Base-by-base conservation (phyloP, 169 alveolate genomes). In the Plasmodium berghei region DNA sequence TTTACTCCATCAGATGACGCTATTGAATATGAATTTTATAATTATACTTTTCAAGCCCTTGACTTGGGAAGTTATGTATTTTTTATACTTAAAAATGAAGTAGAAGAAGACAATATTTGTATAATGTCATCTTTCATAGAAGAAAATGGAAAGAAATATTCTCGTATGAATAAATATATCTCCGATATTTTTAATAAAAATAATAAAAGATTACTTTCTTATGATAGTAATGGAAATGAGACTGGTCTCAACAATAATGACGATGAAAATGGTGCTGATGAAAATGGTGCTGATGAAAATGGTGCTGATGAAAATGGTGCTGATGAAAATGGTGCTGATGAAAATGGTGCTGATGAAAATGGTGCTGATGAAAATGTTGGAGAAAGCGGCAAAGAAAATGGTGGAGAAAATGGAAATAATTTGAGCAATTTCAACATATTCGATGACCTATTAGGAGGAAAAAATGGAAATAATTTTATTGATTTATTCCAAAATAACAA, bases 11-110 rank as follows among this genome's bases (percentile, higher is more conserved):
- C 90, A 55, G 90, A 69, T 16, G 90, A 83, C 9, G 73, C 28
- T 16, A 34, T 83, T 3, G 90, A 83, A 83, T 83, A 42, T n/a
- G 90, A 83, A 58, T 83, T 83, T 48, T 83, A 83, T 62, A 83
- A 83, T 56, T 83, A 83, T 72, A 83, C 90, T 12, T 83, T 40
- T 54, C 90, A 83, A 28, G 34, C 85, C 2, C 48, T 83, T 2
- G 90, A 83, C 59, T 62, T 83, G 26, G 48, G 73, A 14, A 83
- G 69, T 59, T 83, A 83, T 40, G 18, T 58, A 28, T 83, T 83
- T 42, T 83, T 83, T 55, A 83, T 67, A 22, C 58, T 83, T 26
- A 83, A 83, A 48, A 83, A 63, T 55, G 56, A 83, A 83, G 59
- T 56, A 48, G 67, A 83, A 14, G 90, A 83, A 24, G 90, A 83